Evolutionary conservation across 495 filamentous ascomycete species (phyloP), one percentile per base, ranked within the genome.

Genomic region (Aspergillus avenaceus): DNA sequence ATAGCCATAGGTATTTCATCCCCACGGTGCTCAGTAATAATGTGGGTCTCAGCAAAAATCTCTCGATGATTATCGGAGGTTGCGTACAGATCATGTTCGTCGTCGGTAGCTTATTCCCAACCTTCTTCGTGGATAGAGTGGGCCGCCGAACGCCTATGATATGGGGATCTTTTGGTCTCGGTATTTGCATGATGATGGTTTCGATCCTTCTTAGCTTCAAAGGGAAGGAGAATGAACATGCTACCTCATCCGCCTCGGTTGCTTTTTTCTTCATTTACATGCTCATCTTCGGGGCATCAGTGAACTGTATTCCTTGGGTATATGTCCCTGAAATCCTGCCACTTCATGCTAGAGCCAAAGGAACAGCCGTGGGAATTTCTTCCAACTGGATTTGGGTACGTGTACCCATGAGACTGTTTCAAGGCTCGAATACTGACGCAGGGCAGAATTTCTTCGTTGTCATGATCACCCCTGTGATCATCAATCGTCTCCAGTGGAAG

Each of bases 121-220:
- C 62, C 5, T 68, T 68, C 47, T 60, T 60, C 28, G 58, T 55
- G n/a, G 80, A 82, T 55, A 59, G 65, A 16, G 67, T 82, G 38
- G 83, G 83, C 22, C 77, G 80, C 25, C 73, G 80, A 18, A 69
- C 74, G 28, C 74, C 80, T 5, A 81, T 84, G 77, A 82, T 84
- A 61, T 72, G 70, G 50, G 79, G 79, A 6, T 77, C 69, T 0
- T 59, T 71, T 16, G 77, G 73, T 12, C 64, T 80, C 1, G 70
- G 66, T 1, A 53, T 82, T 18, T 74, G 66, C 29, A 77, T 81
- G 71, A 70, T 79, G 62, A 61, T 81, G 55, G 75, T 79, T 27
- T 64, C 76, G 1, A 69, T 76, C 40, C 64, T 80, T 5, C 68
- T 80, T 28, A 73, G 58, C 25, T 64, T 63, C 44, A 49, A 59